Evolutionary conservation across 192 early-diverging fungal species (phyloP).

Genomic region (Tieghemiomyces parasiticus): DNA sequence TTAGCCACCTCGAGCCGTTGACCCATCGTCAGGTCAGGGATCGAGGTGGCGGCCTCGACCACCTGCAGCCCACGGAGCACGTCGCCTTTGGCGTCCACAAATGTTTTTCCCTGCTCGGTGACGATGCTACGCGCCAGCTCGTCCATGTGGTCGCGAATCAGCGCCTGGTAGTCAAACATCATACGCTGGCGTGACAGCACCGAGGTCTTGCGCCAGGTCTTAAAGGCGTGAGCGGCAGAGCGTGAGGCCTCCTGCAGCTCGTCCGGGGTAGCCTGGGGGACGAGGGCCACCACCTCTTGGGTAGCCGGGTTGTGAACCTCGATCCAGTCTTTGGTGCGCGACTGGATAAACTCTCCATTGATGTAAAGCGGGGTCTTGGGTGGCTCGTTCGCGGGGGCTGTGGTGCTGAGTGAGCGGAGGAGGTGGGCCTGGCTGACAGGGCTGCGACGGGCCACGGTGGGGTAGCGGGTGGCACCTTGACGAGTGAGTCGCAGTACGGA

Average conservation of each 20-base stretch:
- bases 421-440: background rate
- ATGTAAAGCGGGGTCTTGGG: slow-evolving; percentile 55
- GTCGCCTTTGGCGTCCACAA: slow-evolving; percentile 83
- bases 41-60: slow-evolving; percentile 68
- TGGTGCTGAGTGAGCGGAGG: background rate
- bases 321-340: slow-evolving; percentile 72
- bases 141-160: slow-evolving; percentile 71
- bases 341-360: slow-evolving; percentile 86
- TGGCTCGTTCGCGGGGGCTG: background rate
- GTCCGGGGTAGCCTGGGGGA: slow-evolving; percentile 73
- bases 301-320: slow-evolving; percentile 87
- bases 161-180: slow-evolving; percentile 81
- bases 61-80: slow-evolving; percentile 85
- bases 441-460: background rate
- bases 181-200: slow-evolving; percentile 73
- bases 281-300: slow-evolving; percentile 69
- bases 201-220: slow-evolving; percentile 69
- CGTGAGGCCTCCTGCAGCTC: slow-evolving; percentile 68
- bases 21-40: slow-evolving; percentile 72
- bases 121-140: slow-evolving; percentile 67
- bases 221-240: slow-evolving; percentile 62
- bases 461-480: background rate
- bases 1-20: slow-evolving; percentile 63
- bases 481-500: background rate
- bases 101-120: slow-evolving; percentile 83